Percentiles rank a stretch among this genome's conserved stretches.
phyloP scores from a whole-genome alignment of 148 eudicot species.

The Vaccinium vitisidaea region DNA sequence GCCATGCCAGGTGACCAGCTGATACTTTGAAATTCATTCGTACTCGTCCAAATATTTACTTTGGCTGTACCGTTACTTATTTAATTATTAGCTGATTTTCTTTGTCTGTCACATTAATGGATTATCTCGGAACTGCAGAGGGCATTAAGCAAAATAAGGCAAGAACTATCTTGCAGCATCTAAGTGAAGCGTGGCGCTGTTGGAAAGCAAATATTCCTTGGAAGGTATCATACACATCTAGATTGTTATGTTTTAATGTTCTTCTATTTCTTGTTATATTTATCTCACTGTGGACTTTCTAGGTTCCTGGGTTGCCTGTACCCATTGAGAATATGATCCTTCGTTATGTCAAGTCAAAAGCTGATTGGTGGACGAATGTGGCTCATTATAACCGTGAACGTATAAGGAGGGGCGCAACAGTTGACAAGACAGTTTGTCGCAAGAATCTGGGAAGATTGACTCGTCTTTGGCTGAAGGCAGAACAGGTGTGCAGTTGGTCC shows the following conservation, averaged over 20 bases:
- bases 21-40: neutral
- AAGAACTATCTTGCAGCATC: slow-evolving; percentile 96
- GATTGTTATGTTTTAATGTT: neutral
- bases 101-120: neutral
- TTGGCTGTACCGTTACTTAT: neutral
- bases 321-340: slow-evolving; percentile 99
- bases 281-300: slow-evolving; percentile 15
- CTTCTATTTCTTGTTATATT: neutral
- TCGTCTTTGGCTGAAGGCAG: slow-evolving; percentile 99
- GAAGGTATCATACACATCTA: slow-evolving; percentile 49
- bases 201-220: slow-evolving; percentile 99
- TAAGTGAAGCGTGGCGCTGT: slow-evolving; percentile 99
- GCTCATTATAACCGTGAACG: slow-evolving; percentile 99
- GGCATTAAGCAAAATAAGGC: slow-evolving; percentile 97
- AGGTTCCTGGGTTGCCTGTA: slow-evolving; percentile 95
- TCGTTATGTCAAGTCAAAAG: slow-evolving; percentile 98
- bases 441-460: slow-evolving; percentile 98
- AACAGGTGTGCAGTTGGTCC: slow-evolving; percentile 50
- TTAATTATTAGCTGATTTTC: neutral
- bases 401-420: slow-evolving; percentile 98
- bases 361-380: slow-evolving; percentile 99
- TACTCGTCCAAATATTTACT: neutral
- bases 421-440: slow-evolving; percentile 96
- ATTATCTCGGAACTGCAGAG: slow-evolving; percentile 42
- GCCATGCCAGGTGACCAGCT: slow-evolving; percentile 75